These are phyloP conservation scores for Zoysia japonica DNA, from an alignment of 176 grass and related monocot genomes.

Conservation along the genomic window DNA sequence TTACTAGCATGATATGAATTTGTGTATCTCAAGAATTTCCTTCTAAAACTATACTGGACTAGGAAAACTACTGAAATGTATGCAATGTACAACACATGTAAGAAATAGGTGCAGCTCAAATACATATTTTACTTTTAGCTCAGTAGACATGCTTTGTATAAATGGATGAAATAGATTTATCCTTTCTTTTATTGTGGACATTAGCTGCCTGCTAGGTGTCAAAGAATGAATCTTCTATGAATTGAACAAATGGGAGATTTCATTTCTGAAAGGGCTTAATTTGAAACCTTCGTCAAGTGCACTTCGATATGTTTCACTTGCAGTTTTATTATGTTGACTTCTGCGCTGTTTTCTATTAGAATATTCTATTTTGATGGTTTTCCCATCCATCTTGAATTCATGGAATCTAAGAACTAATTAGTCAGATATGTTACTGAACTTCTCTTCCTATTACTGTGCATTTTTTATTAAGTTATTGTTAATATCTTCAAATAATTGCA, in stretches of 20 bases:
- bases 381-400: background rate
- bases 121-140: no score
- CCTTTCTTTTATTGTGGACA: no score
- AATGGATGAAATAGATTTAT: no score
- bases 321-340: background rate
- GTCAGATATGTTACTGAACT: conserved; percentile 4
- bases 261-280: no score
- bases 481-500: conserved; percentile 45
- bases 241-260: background rate
- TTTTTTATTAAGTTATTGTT: conserved; percentile 23
- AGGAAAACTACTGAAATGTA: background rate
- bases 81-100: background rate
- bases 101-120: no score
- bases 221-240: background rate
- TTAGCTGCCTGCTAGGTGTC: no score
- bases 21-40: background rate
- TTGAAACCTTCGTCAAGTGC: background rate
- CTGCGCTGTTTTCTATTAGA: background rate
- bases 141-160: no score
- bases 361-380: background rate
- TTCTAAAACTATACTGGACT: conserved; percentile 14
- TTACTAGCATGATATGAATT: background rate
- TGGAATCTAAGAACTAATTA: background rate
- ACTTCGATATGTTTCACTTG: background rate
- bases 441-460: conserved; percentile 8